These are phyloP conservation scores for Blastobotrys aristatus DNA, from an alignment of 1,139 yeast species.

Conservation along the genomic window DNA sequence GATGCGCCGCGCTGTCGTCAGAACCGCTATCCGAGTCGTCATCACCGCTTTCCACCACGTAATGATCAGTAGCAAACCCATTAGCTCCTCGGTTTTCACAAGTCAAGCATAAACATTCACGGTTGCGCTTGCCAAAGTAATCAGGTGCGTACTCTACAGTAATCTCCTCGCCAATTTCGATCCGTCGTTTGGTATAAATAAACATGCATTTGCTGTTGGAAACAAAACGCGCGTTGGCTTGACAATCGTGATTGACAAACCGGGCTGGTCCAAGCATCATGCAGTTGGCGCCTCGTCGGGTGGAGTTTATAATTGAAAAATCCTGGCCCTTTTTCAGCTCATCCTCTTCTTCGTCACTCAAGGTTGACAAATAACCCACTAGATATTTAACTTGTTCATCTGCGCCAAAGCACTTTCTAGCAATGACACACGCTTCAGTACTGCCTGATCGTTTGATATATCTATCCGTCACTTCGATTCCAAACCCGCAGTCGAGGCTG, in stretches of 20 bases:
- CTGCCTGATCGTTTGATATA: constrained; percentile 31
- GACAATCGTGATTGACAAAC: constrained; percentile 46
- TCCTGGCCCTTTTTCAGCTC: constrained; percentile 32
- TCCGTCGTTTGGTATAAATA: constrained; percentile 35
- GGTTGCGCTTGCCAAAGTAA: constrained; percentile 41
- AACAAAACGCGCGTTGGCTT: constrained; percentile 39
- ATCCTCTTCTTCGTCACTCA: constrained; percentile 36
- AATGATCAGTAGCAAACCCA: constrained; percentile 18
- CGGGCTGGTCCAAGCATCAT: constrained; percentile 47
- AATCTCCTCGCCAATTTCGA: constrained; percentile 43
- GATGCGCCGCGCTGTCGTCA: not conserved
- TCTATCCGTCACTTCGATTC: constrained; percentile 42
- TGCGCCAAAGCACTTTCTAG: constrained; percentile 31
- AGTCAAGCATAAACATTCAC: constrained; percentile 43
- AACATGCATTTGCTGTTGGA: constrained; percentile 32
- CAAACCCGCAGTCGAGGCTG: constrained; percentile 39
- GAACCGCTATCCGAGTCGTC: not conserved
- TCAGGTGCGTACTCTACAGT: constrained; percentile 42
- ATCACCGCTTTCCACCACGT: not conserved
- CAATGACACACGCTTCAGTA: constrained; percentile 41
- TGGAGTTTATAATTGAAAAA: constrained; percentile 41
- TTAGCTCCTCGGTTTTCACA: constrained; percentile 36
- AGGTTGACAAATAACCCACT: constrained; percentile 38
- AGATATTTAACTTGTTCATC: constrained; percentile 38
- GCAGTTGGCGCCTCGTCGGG: constrained; percentile 34